phyloP scores from a whole-genome alignment of 140 eudicot species.

The Stevia rebaudiana region DNA sequence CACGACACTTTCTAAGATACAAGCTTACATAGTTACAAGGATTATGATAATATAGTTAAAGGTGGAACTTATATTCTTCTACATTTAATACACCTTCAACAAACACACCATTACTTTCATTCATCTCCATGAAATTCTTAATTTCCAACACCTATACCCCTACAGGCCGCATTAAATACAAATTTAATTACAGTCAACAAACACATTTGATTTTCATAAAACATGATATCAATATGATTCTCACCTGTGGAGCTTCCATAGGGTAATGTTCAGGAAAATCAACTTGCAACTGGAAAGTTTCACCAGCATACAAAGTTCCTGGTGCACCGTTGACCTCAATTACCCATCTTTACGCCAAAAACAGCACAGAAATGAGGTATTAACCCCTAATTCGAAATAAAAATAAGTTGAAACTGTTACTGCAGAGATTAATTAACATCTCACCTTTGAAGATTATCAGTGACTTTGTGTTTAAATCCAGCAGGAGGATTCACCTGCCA shows the following conservation, averaged over 20 bases:
- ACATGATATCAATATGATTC: background rate
- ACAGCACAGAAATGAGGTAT: background rate
- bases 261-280: slow-evolving; percentile 94
- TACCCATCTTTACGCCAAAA: slow-evolving; percentile 46
- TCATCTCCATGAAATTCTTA: too few species aligned
- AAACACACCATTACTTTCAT: too few species aligned
- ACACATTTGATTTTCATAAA: background rate
- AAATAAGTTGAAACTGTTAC: background rate
- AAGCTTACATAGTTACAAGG: too few species aligned
- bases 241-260: slow-evolving; percentile 94
- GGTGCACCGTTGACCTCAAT: slow-evolving; percentile 85
- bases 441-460: slow-evolving; percentile 87
- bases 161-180: too few species aligned
- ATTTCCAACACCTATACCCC: too few species aligned
- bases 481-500: slow-evolving; percentile 88
- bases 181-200: too few species aligned
- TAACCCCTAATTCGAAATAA: background rate
- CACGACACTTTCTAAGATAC: too few species aligned
- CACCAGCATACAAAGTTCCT: slow-evolving; percentile 66
- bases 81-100: too few species aligned
- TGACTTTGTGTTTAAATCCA: slow-evolving; percentile 73
- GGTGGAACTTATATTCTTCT: too few species aligned
- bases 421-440: background rate
- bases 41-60: too few species aligned
- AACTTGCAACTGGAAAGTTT: slow-evolving; percentile 74